Conservation (phyloP, 768 basidiomycete genomes). For the Porpolomopsis calyptriformis region DNA sequence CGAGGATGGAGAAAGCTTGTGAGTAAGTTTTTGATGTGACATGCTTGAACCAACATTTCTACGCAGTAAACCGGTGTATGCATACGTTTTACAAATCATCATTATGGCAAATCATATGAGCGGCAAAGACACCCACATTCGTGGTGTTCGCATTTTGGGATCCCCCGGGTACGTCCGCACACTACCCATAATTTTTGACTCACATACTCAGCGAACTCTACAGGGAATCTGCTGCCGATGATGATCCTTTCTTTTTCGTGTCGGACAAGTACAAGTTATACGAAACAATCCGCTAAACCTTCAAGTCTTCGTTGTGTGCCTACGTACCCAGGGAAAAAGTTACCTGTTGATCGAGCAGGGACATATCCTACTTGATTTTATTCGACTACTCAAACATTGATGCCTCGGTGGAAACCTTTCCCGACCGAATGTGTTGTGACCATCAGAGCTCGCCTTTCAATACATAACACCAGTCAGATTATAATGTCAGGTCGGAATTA, state of each 20-base stretch:
- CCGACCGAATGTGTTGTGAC: too few relatives aligned
- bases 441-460: too few relatives aligned
- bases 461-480: too few relatives aligned
- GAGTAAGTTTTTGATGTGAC: constrained; percentile 19
- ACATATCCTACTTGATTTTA: too few relatives aligned
- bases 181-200: neutral
- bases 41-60: neutral
- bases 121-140: constrained; percentile 96
- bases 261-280: constrained; percentile 63
- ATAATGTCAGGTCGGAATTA: too few relatives aligned
- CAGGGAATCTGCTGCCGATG: constrained; percentile 40
- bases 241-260: constrained; percentile 66
- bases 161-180: constrained; percentile 52
- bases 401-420: too few relatives aligned
- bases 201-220: constrained; percentile 4
- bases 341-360: too few relatives aligned
- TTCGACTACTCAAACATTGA: too few relatives aligned
- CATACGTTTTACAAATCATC: constrained; percentile 84
- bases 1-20: constrained; percentile 76
- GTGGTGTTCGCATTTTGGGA: constrained; percentile 81
- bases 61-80: constrained; percentile 71
- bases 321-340: too few relatives aligned
- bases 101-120: constrained; percentile 94
- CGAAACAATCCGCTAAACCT: constrained; percentile 56
- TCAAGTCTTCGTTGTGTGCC: too few relatives aligned